phyloP scores from a whole-genome alignment of 192 early-diverging fungal genomes.

The Rhizophagus prolifer region DNA sequence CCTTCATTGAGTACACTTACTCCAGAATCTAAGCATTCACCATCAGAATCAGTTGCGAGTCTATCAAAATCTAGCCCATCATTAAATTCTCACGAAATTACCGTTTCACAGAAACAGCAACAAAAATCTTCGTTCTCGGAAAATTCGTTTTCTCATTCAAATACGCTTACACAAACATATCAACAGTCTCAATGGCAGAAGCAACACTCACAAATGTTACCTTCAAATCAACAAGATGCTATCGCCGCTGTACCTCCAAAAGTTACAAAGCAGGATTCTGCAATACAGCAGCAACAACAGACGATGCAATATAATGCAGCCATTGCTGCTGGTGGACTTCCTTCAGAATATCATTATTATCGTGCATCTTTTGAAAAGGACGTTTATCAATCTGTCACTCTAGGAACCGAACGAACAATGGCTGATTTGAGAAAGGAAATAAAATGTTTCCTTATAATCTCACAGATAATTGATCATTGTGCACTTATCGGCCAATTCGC shows the following conservation, averaged over 20 bases:
- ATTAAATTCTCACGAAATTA: neutral
- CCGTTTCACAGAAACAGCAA: neutral
- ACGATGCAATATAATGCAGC: neutral
- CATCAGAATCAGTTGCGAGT: neutral
- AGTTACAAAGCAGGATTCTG: neutral
- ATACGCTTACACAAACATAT: neutral
- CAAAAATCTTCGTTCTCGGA: neutral
- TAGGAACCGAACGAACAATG: neutral
- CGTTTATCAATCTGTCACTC: neutral
- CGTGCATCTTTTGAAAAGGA: slow-evolving; percentile 13
- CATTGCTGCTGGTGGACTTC: neutral
- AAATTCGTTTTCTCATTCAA: neutral
- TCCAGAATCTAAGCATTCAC: neutral
- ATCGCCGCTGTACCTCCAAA: neutral
- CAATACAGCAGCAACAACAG: neutral
- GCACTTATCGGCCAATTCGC: slow-evolving; percentile 7
- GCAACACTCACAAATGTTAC: neutral
- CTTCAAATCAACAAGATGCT: neutral
- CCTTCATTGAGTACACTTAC: neutral
- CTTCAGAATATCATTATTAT: slow-evolving; percentile 11
- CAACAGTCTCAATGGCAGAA: neutral
- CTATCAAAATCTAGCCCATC: neutral
- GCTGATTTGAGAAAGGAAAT: neutral
- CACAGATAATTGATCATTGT: slow-evolving; percentile 16
- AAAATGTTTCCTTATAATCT: neutral